These are phyloP conservation scores for Sporothrix sp. DNA, from an alignment of 2,329 filamentous ascomycete species.

Conservation along the genomic window DNA sequence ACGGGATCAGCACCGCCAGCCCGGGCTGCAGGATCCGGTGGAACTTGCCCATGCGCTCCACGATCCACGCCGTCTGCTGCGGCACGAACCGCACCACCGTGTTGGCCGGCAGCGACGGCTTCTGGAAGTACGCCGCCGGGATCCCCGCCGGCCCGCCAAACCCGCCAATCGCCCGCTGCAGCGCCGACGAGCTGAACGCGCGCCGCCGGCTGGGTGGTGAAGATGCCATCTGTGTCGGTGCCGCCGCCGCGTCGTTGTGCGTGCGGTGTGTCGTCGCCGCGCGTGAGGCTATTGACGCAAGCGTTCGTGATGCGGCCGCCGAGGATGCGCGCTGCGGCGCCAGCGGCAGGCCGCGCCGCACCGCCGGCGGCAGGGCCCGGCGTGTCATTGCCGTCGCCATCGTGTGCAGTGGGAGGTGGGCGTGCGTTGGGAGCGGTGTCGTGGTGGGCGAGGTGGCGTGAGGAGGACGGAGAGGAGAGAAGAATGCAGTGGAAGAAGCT, in stretches of 20 bases:
- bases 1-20: constrained; percentile 76
- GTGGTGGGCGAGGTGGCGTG: no score
- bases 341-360: constrained; percentile 15
- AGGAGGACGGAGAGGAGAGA: no score
- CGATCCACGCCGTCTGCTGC: constrained; percentile 99
- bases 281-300: constrained; percentile 5
- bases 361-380: constrained; percentile 19
- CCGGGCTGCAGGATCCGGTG: constrained; percentile 87
- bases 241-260: no score
- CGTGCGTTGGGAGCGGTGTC: background rate
- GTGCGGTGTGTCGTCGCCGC: background rate
- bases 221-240: background rate
- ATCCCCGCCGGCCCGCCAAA: constrained; percentile 19
- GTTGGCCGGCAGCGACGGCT: constrained; percentile 70
- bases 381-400: constrained; percentile 23
- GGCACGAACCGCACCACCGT: constrained; percentile 93
- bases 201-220: constrained; percentile 11
- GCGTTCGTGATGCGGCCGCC: background rate
- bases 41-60: constrained; percentile 99
- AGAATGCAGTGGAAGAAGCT: no score
- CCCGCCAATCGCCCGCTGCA: constrained; percentile 24
- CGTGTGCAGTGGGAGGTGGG: background rate
- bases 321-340: background rate
- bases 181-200: constrained; percentile 19
- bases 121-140: constrained; percentile 72